Conservation (phyloP, 108 stramenopile species). For the Stephanodiscus triporus region DNA sequence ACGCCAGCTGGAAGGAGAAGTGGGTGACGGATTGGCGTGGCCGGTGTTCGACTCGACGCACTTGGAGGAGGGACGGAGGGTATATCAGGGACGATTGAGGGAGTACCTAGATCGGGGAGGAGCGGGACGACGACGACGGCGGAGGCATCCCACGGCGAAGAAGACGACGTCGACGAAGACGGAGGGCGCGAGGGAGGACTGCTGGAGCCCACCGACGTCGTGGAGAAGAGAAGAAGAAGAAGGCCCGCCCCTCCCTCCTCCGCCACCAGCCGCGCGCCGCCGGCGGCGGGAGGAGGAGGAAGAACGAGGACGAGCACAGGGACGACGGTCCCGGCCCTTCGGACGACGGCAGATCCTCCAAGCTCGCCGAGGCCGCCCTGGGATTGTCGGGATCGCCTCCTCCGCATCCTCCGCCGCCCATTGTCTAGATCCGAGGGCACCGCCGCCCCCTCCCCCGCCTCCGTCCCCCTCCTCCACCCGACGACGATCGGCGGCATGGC, state of each 20-base stretch:
- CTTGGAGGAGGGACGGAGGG: constrained; percentile 9
- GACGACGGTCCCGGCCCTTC: not conserved
- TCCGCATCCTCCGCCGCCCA: too few species aligned
- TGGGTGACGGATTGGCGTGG: constrained; percentile 2
- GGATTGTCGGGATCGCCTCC: too few species aligned
- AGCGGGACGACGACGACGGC: not conserved
- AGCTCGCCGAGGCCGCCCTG: not conserved
- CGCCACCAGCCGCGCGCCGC: not conserved
- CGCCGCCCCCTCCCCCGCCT: too few species aligned
- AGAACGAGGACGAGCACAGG: not conserved
- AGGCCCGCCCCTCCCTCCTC: too few species aligned
- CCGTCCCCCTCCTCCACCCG: not conserved
- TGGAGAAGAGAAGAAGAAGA: not conserved
- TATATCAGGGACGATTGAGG: not conserved
- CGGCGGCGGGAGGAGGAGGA: not conserved
- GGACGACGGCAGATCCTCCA: not conserved
- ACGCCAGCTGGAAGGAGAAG: constrained; percentile 8
- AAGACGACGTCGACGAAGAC: not conserved
- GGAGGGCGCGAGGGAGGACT: not conserved
- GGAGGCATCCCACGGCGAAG: not conserved
- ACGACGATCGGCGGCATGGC: not conserved
- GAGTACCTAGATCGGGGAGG: not conserved
- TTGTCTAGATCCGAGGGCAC: too few species aligned
- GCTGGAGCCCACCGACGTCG: too few species aligned
- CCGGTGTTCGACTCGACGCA: constrained; percentile 14